Evolutionary conservation across 2,329 filamentous ascomycete species (phyloP).

Genomic region (Ophiostoma himal-ulmi): DNA sequence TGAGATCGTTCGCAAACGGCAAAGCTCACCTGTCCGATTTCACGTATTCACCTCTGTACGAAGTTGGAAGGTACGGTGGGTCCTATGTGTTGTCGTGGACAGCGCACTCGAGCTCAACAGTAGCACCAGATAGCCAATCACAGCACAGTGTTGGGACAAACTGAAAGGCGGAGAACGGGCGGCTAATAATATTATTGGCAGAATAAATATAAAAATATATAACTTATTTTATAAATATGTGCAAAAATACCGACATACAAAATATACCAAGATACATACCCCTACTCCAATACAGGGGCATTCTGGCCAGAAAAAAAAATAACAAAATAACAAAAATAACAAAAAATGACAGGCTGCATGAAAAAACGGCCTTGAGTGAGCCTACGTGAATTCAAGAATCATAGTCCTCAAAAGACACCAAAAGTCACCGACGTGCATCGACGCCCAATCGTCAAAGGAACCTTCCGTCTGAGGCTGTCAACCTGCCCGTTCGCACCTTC

Average conservation of each 20-base stretch:
- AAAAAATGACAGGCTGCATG: conserved; percentile 20
- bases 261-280: conserved; percentile 12
- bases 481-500: neutral
- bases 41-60: conserved; percentile 13
- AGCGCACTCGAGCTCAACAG: conserved; percentile 21
- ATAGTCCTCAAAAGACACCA: neutral
- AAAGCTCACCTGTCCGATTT: conserved; percentile 17
- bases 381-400: conserved; percentile 1
- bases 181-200: neutral
- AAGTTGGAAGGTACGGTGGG: conserved; percentile 13
- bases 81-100: conserved; percentile 21
- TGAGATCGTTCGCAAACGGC: neutral
- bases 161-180: conserved; percentile 16
- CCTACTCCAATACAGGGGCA: conserved; percentile 1
- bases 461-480: neutral
- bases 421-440: conserved; percentile 18
- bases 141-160: conserved; percentile 6
- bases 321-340: neutral
- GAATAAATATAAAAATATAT: conserved; percentile 21
- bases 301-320: conserved; percentile 11
- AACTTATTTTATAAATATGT: conserved; percentile 22
- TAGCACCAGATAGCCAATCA: conserved; percentile 15
- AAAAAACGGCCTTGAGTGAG: conserved; percentile 15
- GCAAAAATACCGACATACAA: neutral
- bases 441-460: conserved; percentile 23